phyloP scores from a whole-genome alignment of 495 filamentous ascomycete genomes.

The Trichoderma gamsii region DNA sequence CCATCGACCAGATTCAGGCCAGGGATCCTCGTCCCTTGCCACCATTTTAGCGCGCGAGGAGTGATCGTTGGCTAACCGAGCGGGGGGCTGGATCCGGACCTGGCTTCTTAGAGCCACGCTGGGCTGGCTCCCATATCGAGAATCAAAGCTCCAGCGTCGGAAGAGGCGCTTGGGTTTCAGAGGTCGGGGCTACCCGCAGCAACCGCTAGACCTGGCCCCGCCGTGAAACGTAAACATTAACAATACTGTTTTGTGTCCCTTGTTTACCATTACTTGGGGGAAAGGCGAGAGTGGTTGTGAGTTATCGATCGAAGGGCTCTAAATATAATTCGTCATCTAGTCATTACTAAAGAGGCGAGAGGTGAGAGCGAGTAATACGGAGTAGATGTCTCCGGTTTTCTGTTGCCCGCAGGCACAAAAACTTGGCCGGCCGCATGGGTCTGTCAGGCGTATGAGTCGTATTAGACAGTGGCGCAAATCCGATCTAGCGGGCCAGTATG shows the following conservation, averaged over 20 bases:
- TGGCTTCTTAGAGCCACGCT: constrained; percentile 2
- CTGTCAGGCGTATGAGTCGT: background rate
- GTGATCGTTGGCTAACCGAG: constrained; percentile 12
- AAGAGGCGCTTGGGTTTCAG: constrained; percentile 10
- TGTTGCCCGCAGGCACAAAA: background rate
- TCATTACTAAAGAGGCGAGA: background rate
- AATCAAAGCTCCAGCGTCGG: background rate
- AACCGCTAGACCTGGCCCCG: background rate
- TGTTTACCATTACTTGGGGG: background rate
- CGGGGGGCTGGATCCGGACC: background rate
- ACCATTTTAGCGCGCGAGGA: background rate
- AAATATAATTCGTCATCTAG: background rate
- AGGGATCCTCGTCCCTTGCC: background rate
- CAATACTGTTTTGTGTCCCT: background rate
- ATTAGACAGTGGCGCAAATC: background rate
- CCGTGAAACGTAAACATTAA: background rate
- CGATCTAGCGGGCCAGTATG: background rate
- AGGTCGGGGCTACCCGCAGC: constrained; percentile 4
- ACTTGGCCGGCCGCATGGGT: background rate
- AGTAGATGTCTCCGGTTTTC: background rate
- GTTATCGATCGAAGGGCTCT: background rate
- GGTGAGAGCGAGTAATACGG: constrained; percentile 11
- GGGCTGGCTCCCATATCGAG: background rate
- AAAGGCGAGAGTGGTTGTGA: background rate
- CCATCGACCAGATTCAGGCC: background rate